Evolutionary conservation across 495 filamentous ascomycete genomes (phyloP), one percentile per base, ranked within the genome.

Genomic region (Acidomyces sp.): DNA sequence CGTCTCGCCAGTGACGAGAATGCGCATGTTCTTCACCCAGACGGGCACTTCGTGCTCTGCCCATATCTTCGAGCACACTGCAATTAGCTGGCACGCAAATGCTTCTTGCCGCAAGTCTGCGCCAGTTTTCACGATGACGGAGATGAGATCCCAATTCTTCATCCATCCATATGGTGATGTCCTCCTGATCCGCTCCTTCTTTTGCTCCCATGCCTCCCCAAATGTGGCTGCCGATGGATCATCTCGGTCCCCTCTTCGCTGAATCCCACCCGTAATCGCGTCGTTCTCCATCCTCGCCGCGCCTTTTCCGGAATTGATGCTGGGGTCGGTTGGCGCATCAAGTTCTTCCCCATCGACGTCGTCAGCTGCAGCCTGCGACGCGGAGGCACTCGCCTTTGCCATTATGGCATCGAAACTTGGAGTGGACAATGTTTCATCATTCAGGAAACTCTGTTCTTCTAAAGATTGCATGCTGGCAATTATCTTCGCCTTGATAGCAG

Each of bases 381-480:
- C 55, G 11, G 55, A 52, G 2, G 66, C 64, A 40, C 55, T 55
- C 1, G 67, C 64, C 39, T 66, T 72, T 15, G 75, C 75, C 54
- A 85, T 80, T 43, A 84, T 82, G 21, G 66, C 67, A 52, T 84
- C 80, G 40, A 84, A 83, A 2, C 74, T 80, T 21, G 80, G 76
- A 6, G 70, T 66, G 22, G 68, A 62, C 7, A 60, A 59, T 6
- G 44, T 28, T 19, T 62, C 57, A 38, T 78, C 71, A 6, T 68
- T 53, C 29, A 78, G 68, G 48, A 85, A 85, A 54, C 70, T 82
- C 53, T 85, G 77, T 55, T 85, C 80, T 52, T 85, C 80, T n/a
- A 85, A 67, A 51, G 62, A 79, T 49, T 85, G 80, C 80, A 85
- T 85, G 57, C 79, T 83, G 2, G 80, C 80, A 46, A 85, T 85